Conservation (phyloP, 768 basidiomycete genomes). For the Termitomyces sp. region DNA sequence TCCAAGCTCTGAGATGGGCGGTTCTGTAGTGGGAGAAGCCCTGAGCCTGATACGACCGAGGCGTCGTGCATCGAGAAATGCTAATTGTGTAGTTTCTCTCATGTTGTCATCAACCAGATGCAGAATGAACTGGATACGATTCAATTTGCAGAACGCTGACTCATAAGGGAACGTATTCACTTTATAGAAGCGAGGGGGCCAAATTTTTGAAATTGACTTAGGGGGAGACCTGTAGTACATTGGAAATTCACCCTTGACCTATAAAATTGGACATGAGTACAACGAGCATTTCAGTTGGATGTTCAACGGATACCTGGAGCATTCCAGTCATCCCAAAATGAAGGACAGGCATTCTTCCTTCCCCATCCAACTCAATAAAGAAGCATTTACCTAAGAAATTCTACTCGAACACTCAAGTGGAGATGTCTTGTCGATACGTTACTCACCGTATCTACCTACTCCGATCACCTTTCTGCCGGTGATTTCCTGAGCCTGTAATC, state of each 20-base stretch:
- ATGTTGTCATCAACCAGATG: constrained; percentile 40
- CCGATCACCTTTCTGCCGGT: constrained; percentile 38
- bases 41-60: constrained; percentile 67
- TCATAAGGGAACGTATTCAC: constrained; percentile 19
- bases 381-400: constrained; percentile 41
- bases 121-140: constrained; percentile 48
- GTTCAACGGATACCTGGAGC: constrained; percentile 42
- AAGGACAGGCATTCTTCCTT: constrained; percentile 58
- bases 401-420: not conserved
- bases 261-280: not conserved
- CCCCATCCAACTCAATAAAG: constrained; percentile 58
- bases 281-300: not conserved
- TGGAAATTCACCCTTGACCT: constrained; percentile 45
- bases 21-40: constrained; percentile 48
- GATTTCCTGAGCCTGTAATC: constrained; percentile 46
- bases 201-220: constrained; percentile 33
- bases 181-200: constrained; percentile 69
- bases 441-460: constrained; percentile 49
- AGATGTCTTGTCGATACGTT: not conserved
- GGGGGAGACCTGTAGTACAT: constrained; percentile 44
- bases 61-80: constrained; percentile 68
- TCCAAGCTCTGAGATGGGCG: constrained; percentile 66
- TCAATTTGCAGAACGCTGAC: not conserved
- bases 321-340: constrained; percentile 90
- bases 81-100: constrained; percentile 42